Percentiles rank a stretch among this genome's conserved stretches.
Evolutionary conservation across 116 monocot genomes (phyloP).

Genomic region (Papilionanthe hybrid): DNA sequence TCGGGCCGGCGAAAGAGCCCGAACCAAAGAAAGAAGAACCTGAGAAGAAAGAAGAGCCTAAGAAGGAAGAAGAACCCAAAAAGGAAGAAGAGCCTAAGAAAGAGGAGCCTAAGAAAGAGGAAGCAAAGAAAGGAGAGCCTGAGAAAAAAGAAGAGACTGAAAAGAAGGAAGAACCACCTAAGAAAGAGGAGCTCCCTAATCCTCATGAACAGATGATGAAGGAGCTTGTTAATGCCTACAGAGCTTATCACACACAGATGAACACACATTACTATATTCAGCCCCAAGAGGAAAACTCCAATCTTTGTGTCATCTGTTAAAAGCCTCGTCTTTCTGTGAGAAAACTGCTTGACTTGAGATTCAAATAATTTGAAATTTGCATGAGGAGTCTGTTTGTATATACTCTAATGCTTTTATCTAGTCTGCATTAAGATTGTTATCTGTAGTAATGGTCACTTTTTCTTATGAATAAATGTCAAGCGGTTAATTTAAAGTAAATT

Average conservation of each 20-base stretch:
- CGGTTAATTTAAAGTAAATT: background rate
- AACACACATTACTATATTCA: slow-evolving; percentile 11
- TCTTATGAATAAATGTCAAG: background rate
- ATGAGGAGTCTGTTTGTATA: background rate
- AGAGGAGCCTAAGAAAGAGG: slow-evolving; percentile 6
- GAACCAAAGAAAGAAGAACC: slow-evolving; percentile 4
- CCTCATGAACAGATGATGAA: slow-evolving; percentile 12
- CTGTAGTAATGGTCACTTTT: background rate
- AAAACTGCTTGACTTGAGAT: background rate
- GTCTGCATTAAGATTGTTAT: background rate
- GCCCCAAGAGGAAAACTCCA: slow-evolving; percentile 1
- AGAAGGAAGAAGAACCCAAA: slow-evolving; percentile 8
- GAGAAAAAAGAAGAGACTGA: slow-evolving; percentile 2
- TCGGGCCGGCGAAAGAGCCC: slow-evolving; percentile 16
- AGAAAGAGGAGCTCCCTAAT: background rate
- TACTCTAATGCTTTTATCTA: background rate
- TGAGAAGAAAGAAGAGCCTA: slow-evolving; percentile 5
- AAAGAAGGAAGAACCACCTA: slow-evolving; percentile 5
- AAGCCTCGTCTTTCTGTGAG: background rate
- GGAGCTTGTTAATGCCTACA: slow-evolving; percentile 20
- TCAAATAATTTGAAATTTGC: background rate
- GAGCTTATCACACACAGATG: slow-evolving; percentile 3
- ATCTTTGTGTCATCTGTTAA: slow-evolving; percentile 5
- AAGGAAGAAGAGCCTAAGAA: slow-evolving; percentile 4
- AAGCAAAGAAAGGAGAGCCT: background rate